Percentiles rank a stretch among this genome's conserved stretches.
Evolutionary conservation across 164 flowering plant genomes (phyloP).

Genomic region (Cinnamomum micranthum): DNA sequence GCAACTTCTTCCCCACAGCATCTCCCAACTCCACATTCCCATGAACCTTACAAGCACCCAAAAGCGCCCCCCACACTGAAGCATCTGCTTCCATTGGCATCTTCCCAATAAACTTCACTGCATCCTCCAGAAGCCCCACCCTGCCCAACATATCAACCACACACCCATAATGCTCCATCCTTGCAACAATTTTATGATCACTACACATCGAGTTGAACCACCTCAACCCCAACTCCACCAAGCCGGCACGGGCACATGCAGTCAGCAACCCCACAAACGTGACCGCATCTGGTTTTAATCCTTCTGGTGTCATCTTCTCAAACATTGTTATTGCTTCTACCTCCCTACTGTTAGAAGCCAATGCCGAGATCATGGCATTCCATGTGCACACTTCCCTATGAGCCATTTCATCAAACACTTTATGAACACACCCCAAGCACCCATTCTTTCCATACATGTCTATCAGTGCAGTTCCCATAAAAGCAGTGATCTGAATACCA

Average conservation of each 20-base stretch:
- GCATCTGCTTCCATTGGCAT: conserved; percentile 83
- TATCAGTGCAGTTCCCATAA: conserved; percentile 57
- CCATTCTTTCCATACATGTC: conserved; percentile 69
- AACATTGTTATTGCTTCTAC: conserved; percentile 52
- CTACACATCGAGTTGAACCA: conserved; percentile 45
- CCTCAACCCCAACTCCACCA: conserved; percentile 45
- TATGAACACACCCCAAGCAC: conserved; percentile 29
- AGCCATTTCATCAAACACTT: conserved; percentile 38
- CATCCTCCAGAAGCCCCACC: conserved; percentile 64
- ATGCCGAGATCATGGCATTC: conserved; percentile 71
- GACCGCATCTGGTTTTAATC: conserved; percentile 47
- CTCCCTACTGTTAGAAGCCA: conserved; percentile 60
- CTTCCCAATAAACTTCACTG: conserved; percentile 33
- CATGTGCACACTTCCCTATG: conserved; percentile 54
- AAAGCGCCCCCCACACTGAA: conserved; percentile 67
- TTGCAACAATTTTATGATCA: conserved; percentile 43
- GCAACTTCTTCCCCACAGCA: conserved; percentile 43
- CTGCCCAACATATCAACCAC: conserved; percentile 79
- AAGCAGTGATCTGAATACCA: conserved; percentile 31
- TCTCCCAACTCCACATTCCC: conserved; percentile 51
- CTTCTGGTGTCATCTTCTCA: conserved; percentile 39
- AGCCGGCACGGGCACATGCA: conserved; percentile 67
- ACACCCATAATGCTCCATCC: conserved; percentile 78
- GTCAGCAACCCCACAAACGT: conserved; percentile 63
- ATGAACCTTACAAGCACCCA: conserved; percentile 76